These are phyloP conservation scores for Lodderomyces pseudojiufengensis DNA, from an alignment of 1,139 yeast species.

Conservation along the genomic window DNA sequence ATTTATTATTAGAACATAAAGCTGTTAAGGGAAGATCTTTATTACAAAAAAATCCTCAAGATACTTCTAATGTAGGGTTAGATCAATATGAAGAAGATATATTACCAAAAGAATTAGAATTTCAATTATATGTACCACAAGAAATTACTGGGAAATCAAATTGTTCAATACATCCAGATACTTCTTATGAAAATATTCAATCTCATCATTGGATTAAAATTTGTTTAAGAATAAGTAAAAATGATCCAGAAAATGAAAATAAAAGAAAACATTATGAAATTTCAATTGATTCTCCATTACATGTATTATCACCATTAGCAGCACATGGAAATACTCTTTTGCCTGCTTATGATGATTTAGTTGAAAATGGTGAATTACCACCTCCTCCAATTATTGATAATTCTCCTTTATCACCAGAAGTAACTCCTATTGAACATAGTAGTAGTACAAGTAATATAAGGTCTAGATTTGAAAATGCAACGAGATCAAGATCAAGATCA, in stretches of 20 bases:
- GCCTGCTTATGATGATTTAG: slow-evolving; percentile 48
- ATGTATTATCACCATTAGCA: slow-evolving; percentile 60
- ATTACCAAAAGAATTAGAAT: slow-evolving; percentile 66
- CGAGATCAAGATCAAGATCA: background rate
- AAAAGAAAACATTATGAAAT: slow-evolving; percentile 87
- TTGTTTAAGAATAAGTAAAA: slow-evolving; percentile 69
- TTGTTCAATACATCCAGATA: slow-evolving; percentile 68
- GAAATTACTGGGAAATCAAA: slow-evolving; percentile 45
- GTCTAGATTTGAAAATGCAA: slow-evolving; percentile 2
- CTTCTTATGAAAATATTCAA: slow-evolving; percentile 71
- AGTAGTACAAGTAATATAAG: slow-evolving; percentile 9
- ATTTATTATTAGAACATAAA: slow-evolving; percentile 71
- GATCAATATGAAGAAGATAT: slow-evolving; percentile 38
- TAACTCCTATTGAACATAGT: slow-evolving; percentile 40
- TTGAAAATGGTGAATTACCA: slow-evolving; percentile 14
- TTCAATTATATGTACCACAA: slow-evolving; percentile 77
- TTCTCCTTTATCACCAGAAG: slow-evolving; percentile 52
- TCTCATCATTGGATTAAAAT: slow-evolving; percentile 94
- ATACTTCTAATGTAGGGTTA: slow-evolving; percentile 13
- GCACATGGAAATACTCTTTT: slow-evolving; percentile 72
- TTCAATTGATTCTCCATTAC: slow-evolving; percentile 87
- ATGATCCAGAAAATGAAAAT: slow-evolving; percentile 51
- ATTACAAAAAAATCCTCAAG: slow-evolving; percentile 15
- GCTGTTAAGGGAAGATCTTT: slow-evolving; percentile 53
- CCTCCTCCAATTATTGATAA: slow-evolving; percentile 8